Evolutionary conservation across 176 grass and related monocot genomes (phyloP).

Genomic region (Zizania latifolia): DNA sequence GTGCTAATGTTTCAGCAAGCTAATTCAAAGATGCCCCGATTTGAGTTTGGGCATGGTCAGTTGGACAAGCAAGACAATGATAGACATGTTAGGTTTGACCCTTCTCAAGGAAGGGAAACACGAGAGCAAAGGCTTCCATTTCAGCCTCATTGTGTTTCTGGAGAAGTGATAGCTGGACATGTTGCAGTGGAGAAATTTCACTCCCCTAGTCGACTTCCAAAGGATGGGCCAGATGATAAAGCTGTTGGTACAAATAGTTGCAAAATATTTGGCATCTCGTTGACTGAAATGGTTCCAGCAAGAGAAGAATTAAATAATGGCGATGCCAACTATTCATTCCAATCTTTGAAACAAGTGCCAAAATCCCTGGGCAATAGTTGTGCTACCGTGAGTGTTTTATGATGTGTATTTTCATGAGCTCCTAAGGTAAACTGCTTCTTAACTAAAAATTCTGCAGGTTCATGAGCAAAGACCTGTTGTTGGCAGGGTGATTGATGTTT

Average conservation of each 20-base stretch:
- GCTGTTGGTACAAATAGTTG: constrained; percentile 36
- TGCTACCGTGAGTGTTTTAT: constrained; percentile 41
- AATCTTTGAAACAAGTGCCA: constrained; percentile 39
- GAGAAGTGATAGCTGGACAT: constrained; percentile 7
- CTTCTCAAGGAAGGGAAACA: constrained; percentile 6
- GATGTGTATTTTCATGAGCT: background rate
- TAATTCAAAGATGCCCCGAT: constrained; percentile 16
- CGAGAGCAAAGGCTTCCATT: background rate
- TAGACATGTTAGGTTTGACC: constrained; percentile 7
- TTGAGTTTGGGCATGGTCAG: constrained; percentile 25
- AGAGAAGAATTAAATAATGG: constrained; percentile 9
- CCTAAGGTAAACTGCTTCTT: constrained; percentile 2
- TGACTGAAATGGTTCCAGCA: constrained; percentile 44
- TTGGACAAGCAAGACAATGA: constrained; percentile 13
- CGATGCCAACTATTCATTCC: constrained; percentile 29
- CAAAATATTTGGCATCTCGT: constrained; percentile 70
- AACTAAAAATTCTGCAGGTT: constrained; percentile 37
- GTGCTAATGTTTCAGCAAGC: constrained; percentile 58
- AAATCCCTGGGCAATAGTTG: constrained; percentile 55
- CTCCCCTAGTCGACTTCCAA: background rate
- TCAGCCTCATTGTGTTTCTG: constrained; percentile 16
- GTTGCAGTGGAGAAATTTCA: constrained; percentile 10
- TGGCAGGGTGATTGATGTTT: constrained; percentile 52
- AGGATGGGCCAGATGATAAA: constrained; percentile 26
- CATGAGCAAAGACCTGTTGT: constrained; percentile 69